Conservation (phyloP, 2,329 filamentous ascomycete genomes). For the Hypoxylon sp. region DNA sequence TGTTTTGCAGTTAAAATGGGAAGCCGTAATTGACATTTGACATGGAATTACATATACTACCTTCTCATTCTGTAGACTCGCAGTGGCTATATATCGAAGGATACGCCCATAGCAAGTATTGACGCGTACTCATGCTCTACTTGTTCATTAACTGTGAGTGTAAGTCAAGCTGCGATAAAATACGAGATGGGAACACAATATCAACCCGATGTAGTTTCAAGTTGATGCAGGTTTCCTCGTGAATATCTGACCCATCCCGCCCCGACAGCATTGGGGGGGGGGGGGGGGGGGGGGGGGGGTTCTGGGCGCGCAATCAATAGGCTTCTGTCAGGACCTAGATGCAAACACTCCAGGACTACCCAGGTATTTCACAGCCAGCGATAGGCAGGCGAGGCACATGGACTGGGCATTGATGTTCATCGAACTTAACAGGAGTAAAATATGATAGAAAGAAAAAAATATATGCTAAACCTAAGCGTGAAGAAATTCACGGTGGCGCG, state of each 20-base stretch:
- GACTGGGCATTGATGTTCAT: neutral
- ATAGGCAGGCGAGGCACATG: neutral
- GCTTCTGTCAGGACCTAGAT: neutral
- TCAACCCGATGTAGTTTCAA: constrained; percentile 3
- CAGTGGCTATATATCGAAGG: neutral
- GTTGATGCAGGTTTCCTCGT: constrained; percentile 16
- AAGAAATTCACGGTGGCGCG: too few relatives aligned
- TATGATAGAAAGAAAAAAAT: neutral
- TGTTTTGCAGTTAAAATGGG: neutral
- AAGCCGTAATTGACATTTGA: neutral
- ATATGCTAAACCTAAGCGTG: neutral
- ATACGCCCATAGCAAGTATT: neutral
- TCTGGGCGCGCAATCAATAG: neutral
- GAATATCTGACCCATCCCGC: neutral
- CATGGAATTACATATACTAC: neutral
- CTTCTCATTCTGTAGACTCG: neutral
- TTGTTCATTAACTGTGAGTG: neutral
- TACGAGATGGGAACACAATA: neutral
- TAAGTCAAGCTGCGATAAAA: neutral
- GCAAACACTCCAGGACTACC: neutral
- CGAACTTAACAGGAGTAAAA: too few relatives aligned
- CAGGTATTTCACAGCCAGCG: neutral
- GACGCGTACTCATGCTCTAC: neutral
- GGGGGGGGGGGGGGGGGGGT: too few relatives aligned
- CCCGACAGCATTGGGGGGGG: neutral